phyloP scores from a whole-genome alignment of 2,329 filamentous ascomycete genomes.

The Exophiala aquamarina region DNA sequence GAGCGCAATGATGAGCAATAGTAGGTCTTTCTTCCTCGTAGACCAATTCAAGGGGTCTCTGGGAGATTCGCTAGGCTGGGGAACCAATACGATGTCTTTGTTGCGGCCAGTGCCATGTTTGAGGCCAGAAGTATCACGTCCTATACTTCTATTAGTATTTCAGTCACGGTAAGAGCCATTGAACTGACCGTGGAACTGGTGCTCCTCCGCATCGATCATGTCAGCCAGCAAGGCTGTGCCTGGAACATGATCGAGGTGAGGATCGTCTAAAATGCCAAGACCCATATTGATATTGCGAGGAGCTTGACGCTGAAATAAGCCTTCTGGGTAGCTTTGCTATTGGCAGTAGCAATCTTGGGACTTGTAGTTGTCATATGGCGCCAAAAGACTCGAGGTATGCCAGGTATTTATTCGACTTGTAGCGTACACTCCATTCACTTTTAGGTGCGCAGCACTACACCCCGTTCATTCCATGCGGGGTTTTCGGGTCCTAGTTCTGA shows the following conservation, averaged over 20 bases:
- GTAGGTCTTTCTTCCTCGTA: slow-evolving; percentile 40
- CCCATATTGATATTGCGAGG: slow-evolving; percentile 25
- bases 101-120: slow-evolving; percentile 32
- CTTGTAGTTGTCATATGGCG: no score
- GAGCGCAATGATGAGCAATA: slow-evolving; percentile 39
- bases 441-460: no score
- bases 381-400: no score
- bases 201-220: slow-evolving; percentile 21
- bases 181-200: slow-evolving; percentile 19
- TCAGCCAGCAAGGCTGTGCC: slow-evolving; percentile 25
- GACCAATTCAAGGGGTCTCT: slow-evolving; percentile 35
- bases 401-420: no score
- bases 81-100: slow-evolving; percentile 32
- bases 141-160: slow-evolving; percentile 8
- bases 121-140: slow-evolving; percentile 30
- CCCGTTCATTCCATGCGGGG: no score
- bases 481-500: no score
- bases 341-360: no score
- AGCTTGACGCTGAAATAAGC: no score
- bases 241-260: slow-evolving; percentile 26
- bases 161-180: no score
- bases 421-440: no score
- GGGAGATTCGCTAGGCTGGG: slow-evolving; percentile 33
- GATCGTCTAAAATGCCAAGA: slow-evolving; percentile 33
- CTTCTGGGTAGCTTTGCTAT: no score